Percentiles rank a stretch among this genome's conserved stretches.
Evolutionary conservation across 177 flowering plant species (phyloP).

Genomic region (Tripterygium wilfordii): DNA sequence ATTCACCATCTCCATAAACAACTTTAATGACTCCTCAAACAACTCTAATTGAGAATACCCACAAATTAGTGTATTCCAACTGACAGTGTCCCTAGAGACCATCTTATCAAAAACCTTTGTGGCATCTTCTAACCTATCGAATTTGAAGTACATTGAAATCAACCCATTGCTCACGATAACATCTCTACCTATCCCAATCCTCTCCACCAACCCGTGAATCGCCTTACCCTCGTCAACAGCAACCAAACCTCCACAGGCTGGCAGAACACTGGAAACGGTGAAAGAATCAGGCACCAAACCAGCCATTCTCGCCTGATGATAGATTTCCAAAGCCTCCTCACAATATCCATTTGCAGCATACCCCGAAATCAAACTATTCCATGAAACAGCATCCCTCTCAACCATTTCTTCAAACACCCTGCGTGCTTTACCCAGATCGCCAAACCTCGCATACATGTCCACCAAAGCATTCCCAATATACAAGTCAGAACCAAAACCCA

Average conservation of each 20-base stretch:
- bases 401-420: slow-evolving; percentile 47
- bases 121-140: slow-evolving; percentile 16
- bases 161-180: slow-evolving; percentile 35
- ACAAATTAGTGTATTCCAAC: slow-evolving; percentile 51
- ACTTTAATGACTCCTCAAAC: slow-evolving; percentile 31
- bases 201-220: slow-evolving; percentile 37
- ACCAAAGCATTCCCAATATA: slow-evolving; percentile 51
- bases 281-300: slow-evolving; percentile 36
- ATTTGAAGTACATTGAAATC: slow-evolving; percentile 42
- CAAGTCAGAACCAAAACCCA: slow-evolving; percentile 48
- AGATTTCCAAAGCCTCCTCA: slow-evolving; percentile 35
- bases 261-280: slow-evolving; percentile 38
- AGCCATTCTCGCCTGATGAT: slow-evolving; percentile 16
- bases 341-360: slow-evolving; percentile 37
- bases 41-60: slow-evolving; percentile 36
- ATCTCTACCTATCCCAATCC: slow-evolving; percentile 32
- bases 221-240: slow-evolving; percentile 31
- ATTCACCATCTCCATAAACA: slow-evolving; percentile 39
- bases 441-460: slow-evolving; percentile 49
- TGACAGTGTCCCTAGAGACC: slow-evolving; percentile 36
- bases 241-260: slow-evolving; percentile 35
- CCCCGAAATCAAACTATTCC: slow-evolving; percentile 64
- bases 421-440: slow-evolving; percentile 30
- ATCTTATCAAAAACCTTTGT: slow-evolving; percentile 32
- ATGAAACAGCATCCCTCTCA: slow-evolving; percentile 42